Percentiles rank a stretch among this genome's conserved stretches.
Conservation (phyloP, 345 rosid species). For the Populus alba region DNA sequence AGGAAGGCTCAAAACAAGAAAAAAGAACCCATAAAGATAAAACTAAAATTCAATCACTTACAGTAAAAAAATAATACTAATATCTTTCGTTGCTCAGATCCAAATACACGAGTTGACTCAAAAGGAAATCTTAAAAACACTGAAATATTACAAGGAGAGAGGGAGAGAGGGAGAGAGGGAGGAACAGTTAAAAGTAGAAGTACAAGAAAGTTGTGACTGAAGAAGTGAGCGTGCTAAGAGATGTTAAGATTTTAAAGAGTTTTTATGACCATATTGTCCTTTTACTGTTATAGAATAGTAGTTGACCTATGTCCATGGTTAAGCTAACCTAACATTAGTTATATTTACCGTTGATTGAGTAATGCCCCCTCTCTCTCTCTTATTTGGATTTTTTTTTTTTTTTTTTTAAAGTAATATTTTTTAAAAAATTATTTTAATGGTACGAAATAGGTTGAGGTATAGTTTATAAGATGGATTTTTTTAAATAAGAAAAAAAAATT, state of each 20-base stretch:
- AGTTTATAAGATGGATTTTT: no score
- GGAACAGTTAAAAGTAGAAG: constrained; percentile 3
- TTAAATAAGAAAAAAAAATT: no score
- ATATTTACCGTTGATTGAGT: not conserved
- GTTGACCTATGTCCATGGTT: not conserved
- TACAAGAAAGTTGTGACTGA: not conserved
- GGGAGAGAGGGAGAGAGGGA: not conserved
- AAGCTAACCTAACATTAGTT: not conserved
- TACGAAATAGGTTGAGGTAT: no score
- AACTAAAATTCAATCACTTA: constrained; percentile 1
- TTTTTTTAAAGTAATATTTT: no score
- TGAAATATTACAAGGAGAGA: not conserved
- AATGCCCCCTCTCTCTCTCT: not conserved
- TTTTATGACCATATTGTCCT: constrained; percentile 7
- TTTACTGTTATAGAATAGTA: not conserved
- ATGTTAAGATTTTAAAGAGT: constrained; percentile 1
- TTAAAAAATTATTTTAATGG: no score
- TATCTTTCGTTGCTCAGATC: constrained; percentile 9
- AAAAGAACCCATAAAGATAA: not conserved
- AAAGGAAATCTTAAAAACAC: not conserved
- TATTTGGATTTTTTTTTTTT: no score
- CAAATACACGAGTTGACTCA: not conserved
- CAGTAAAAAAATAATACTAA: not conserved
- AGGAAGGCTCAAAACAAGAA: not conserved
- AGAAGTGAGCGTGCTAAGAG: not conserved